Percentiles rank a stretch among this genome's conserved stretches.
Conservation (phyloP, 78 protist species). For the Dictyostelium capitatum region DNA sequence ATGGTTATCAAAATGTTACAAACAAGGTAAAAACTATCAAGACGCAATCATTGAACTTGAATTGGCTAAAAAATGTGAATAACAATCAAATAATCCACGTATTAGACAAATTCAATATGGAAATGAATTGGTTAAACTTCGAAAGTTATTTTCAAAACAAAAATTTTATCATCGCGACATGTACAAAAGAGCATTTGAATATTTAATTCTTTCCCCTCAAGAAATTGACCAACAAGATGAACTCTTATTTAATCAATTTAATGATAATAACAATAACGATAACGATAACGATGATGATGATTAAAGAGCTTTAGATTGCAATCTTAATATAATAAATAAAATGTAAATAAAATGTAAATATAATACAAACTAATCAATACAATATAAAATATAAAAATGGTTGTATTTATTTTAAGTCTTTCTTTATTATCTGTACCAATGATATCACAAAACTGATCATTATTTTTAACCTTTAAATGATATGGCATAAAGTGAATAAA, state of each 20-base stretch:
- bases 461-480: too few relatives aligned
- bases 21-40: neutral
- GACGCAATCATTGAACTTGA: neutral
- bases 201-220: neutral
- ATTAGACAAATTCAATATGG: neutral
- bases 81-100: neutral
- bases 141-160: neutral
- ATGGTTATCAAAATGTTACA: neutral
- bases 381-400: too few relatives aligned
- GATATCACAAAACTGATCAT: too few relatives aligned
- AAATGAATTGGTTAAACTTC: neutral
- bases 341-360: too few relatives aligned
- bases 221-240: neutral
- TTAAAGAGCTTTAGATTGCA: too few relatives aligned
- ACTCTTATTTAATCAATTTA: neutral
- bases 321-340: too few relatives aligned
- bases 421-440: too few relatives aligned
- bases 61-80: neutral
- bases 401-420: too few relatives aligned
- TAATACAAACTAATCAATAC: too few relatives aligned
- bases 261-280: too few relatives aligned
- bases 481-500: too few relatives aligned
- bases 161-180: neutral
- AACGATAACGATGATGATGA: neutral
- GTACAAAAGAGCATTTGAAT: constrained; percentile 12